These are phyloP conservation scores for Agarophyton chilense DNA, from an alignment of 23 red algal genomes.

Conservation along the genomic window DNA sequence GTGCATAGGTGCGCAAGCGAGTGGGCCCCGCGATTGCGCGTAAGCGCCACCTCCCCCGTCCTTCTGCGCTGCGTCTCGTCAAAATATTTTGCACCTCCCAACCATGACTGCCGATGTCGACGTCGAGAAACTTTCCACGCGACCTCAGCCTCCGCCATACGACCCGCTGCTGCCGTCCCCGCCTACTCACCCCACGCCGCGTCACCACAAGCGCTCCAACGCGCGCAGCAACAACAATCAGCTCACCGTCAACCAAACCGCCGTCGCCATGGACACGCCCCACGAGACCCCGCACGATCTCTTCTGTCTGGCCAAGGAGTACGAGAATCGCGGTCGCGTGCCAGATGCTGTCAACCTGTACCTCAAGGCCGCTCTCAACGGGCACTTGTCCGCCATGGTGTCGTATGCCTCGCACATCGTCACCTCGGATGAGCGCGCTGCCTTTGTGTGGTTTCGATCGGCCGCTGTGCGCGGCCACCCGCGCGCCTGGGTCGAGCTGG, in stretches of 20 bases:
- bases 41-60: background rate
- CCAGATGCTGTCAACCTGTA: conserved; percentile 61
- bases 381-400: conserved; percentile 65
- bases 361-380: conserved; percentile 60
- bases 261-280: conserved; percentile 52
- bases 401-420: conserved; percentile 51
- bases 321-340: conserved; percentile 36
- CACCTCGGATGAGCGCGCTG: conserved; percentile 50
- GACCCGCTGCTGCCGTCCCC: conserved; percentile 23
- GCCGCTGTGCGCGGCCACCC: conserved; percentile 59
- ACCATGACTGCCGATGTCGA: background rate
- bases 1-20: background rate
- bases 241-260: conserved; percentile 33
- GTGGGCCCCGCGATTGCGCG: background rate
- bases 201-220: background rate
- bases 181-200: conserved; percentile 1
- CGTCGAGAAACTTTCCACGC: background rate
- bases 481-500: conserved; percentile 53
- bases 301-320: conserved; percentile 62
- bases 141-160: conserved; percentile 14
- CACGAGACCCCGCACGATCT: conserved; percentile 62
- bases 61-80: background rate
- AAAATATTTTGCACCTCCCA: background rate
- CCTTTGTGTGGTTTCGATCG: conserved; percentile 69
- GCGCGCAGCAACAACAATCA: background rate